phyloP scores from a whole-genome alignment of 176 grass and related monocot species.

The sorghum (Sorghum bicolor) region DNA sequence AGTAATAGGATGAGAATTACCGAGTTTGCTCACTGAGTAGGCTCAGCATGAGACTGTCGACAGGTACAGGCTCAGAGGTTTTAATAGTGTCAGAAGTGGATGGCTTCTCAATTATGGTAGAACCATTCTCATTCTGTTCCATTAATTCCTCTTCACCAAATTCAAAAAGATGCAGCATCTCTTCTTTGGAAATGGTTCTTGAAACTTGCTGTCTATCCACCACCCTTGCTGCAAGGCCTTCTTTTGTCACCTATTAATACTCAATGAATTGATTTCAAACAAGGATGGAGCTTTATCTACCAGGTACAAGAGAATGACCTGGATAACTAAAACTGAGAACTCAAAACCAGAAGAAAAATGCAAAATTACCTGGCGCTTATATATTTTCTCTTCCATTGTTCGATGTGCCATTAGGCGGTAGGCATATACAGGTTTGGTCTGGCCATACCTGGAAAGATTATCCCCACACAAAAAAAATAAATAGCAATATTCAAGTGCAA shows the following conservation, averaged over 20 bases:
- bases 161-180: constrained; percentile 94
- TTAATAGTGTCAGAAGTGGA: constrained; percentile 19
- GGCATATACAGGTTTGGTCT: constrained; percentile 87
- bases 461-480: constrained; percentile 5
- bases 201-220: constrained; percentile 94
- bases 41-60: constrained; percentile 76
- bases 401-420: constrained; percentile 91
- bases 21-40: constrained; percentile 61
- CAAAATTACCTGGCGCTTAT: constrained; percentile 85
- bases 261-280: constrained; percentile 18
- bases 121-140: constrained; percentile 42
- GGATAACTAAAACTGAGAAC: background rate
- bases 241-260: constrained; percentile 84
- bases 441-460: constrained; percentile 77
- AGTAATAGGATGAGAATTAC: constrained; percentile 47
- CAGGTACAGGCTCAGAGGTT: constrained; percentile 35
- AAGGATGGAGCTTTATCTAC: constrained; percentile 17
- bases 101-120: constrained; percentile 29
- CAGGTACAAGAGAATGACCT: background rate
- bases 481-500: constrained; percentile 17
- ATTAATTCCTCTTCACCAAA: constrained; percentile 87
- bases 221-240: constrained; percentile 96
- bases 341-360: background rate
- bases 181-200: constrained; percentile 98
- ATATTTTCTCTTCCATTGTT: constrained; percentile 99